A percentile compares a stretch with the other conserved stretches of the same genome.
Evolutionary conservation across 2,329 filamentous ascomycete species (phyloP).

Genomic region (Epichloe baconii): DNA sequence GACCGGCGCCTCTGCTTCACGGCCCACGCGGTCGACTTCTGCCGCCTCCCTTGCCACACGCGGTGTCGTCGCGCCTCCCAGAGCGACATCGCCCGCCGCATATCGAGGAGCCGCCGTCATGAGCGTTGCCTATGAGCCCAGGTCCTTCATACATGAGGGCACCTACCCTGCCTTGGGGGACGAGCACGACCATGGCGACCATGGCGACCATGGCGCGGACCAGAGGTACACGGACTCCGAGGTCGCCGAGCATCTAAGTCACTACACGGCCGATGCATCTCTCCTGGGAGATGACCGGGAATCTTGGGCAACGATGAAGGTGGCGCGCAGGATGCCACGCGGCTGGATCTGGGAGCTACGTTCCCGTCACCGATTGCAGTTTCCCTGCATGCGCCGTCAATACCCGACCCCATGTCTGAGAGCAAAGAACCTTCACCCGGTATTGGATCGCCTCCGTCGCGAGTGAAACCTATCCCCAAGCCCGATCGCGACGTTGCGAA

Average conservation of each 20-base stretch:
- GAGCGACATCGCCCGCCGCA: conserved; percentile 8
- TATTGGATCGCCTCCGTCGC: conserved; percentile 21
- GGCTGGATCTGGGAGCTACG: conserved; percentile 24
- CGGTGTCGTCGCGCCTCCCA: conserved; percentile 5
- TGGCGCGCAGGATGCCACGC: conserved; percentile 23
- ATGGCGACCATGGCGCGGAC: conserved; percentile 24
- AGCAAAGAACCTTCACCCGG: conserved; percentile 22
- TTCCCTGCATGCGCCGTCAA: conserved; percentile 17
- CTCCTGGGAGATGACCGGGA: conserved; percentile 12
- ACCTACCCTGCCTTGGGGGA: conserved; percentile 33
- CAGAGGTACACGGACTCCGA: conserved; percentile 30
- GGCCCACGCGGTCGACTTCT: conserved; percentile 3
- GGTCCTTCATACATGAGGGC: conserved; percentile 35
- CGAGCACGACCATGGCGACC: conserved; percentile 25
- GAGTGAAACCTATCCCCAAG: conserved; percentile 43
- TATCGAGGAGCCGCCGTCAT: conserved; percentile 21
- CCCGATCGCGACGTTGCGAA: conserved; percentile 44
- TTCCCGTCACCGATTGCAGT: conserved; percentile 24
- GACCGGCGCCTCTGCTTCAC: conserved; percentile 4
- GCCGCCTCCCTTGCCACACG: conserved; percentile 4
- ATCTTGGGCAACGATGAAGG: conserved; percentile 25
- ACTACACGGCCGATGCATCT: conserved; percentile 27
- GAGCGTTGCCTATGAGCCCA: conserved; percentile 39
- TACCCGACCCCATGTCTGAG: conserved; percentile 20
- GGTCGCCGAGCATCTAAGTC: conserved; percentile 29